Conservation (phyloP, 768 basidiomycete species). For the Phaffia australis region DNA sequence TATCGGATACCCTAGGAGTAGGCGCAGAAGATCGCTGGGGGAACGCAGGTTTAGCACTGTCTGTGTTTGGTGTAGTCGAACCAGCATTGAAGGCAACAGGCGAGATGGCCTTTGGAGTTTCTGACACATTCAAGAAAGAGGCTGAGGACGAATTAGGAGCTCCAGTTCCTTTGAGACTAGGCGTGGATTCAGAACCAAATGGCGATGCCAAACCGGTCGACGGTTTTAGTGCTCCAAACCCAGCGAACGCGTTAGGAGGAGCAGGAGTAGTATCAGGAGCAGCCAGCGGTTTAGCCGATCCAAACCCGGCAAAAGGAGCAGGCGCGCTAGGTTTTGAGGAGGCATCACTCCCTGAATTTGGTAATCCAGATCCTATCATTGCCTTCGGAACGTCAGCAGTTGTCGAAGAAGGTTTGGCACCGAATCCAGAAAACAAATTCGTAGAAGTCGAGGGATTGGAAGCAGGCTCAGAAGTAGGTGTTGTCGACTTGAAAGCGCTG, state of each 20-base stretch:
- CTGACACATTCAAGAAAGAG: neutral
- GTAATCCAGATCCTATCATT: too few relatives aligned
- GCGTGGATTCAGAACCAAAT: constrained; percentile 2
- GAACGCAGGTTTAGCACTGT: constrained; percentile 9
- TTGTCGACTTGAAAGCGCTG: neutral
- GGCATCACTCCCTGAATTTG: too few relatives aligned
- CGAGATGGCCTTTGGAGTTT: constrained; percentile 15
- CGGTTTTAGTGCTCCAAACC: neutral
- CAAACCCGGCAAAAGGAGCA: constrained; percentile 13
- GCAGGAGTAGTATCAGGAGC: constrained; percentile 1
- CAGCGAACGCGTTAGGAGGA: constrained; percentile 5
- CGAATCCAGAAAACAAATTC: too few relatives aligned
- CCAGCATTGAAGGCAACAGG: neutral
- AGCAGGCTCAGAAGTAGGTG: too few relatives aligned
- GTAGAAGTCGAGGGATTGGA: too few relatives aligned
- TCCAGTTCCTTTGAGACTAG: neutral
- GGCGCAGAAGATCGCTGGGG: constrained; percentile 8
- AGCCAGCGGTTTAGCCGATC: constrained; percentile 5
- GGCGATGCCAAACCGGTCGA: neutral
- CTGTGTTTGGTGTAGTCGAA: constrained; percentile 9
- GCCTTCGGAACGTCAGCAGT: too few relatives aligned
- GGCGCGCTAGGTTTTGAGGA: too few relatives aligned
- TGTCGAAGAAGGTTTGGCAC: too few relatives aligned
- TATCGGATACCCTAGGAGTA: too few relatives aligned
- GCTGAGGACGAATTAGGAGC: neutral